Conservation (phyloP, 2,329 filamentous ascomycete species). For the Clonostachys sp. region DNA sequence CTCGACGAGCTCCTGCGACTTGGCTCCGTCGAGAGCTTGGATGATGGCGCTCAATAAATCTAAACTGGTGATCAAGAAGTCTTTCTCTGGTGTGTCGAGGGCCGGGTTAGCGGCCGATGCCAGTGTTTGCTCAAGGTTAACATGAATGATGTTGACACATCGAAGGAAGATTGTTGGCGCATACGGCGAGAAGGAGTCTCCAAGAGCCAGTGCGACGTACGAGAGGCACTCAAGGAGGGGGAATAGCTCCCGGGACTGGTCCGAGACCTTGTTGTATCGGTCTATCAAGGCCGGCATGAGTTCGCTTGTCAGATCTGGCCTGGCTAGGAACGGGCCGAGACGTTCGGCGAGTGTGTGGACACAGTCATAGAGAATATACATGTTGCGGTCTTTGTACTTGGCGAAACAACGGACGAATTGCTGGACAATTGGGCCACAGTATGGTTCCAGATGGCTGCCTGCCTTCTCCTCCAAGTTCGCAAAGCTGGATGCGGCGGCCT, state of each 20-base stretch:
- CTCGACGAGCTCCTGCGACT: slow-evolving; percentile 72
- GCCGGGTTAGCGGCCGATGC: slow-evolving; percentile 62
- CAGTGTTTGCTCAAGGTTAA: slow-evolving; percentile 79
- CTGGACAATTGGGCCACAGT: slow-evolving; percentile 82
- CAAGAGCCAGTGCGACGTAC: slow-evolving; percentile 85
- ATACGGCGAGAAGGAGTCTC: slow-evolving; percentile 77
- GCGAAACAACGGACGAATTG: slow-evolving; percentile 91
- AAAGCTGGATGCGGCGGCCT: slow-evolving; percentile 92
- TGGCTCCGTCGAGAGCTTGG: slow-evolving; percentile 73
- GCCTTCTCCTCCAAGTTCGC: slow-evolving; percentile 94
- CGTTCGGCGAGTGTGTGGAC: slow-evolving; percentile 95
- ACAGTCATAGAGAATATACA: slow-evolving; percentile 98
- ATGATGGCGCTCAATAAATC: slow-evolving; percentile 92
- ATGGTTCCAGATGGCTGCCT: slow-evolving; percentile 73
- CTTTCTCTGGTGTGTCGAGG: slow-evolving; percentile 83
- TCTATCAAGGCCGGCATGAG: slow-evolving; percentile 91
- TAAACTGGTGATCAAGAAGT: slow-evolving; percentile 92
- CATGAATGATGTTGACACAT: slow-evolving; percentile 87
- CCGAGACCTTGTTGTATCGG: slow-evolving; percentile 80
- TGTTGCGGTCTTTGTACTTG: slow-evolving; percentile 97
- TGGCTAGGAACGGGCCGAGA: slow-evolving; percentile 76
- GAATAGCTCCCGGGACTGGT: slow-evolving; percentile 90
- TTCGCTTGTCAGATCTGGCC: slow-evolving; percentile 72
- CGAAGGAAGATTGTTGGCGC: slow-evolving; percentile 81
- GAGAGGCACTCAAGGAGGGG: slow-evolving; percentile 94